Percentiles rank a stretch among this genome's conserved stretches.
phyloP scores from a whole-genome alignment of 2,329 filamentous ascomycete species.

The Fusarium domesticum region DNA sequence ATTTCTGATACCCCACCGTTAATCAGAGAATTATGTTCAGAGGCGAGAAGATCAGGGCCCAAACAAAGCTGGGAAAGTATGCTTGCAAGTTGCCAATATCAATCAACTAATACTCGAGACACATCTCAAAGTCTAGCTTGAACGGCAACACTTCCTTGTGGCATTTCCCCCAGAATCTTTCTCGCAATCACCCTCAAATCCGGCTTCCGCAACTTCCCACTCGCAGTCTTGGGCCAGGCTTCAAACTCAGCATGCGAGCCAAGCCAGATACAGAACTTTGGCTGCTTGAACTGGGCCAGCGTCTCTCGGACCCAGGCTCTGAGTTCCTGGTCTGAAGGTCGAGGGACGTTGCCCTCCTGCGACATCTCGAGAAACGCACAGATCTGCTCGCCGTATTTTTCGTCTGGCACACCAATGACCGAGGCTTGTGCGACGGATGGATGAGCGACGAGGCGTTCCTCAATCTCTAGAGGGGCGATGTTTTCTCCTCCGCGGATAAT shows the following conservation, averaged over 20 bases:
- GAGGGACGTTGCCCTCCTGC: background rate
- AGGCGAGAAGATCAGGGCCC: too few species aligned
- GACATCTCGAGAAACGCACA: conserved; percentile 61
- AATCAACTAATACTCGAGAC: too few species aligned
- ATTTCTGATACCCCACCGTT: too few species aligned
- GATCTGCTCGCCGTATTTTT: conserved; percentile 74
- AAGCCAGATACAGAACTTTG: background rate
- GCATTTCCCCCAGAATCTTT: background rate
- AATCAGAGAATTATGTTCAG: too few species aligned
- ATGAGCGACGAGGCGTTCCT: conserved; percentile 74
- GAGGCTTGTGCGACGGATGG: conserved; percentile 64
- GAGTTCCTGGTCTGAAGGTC: conserved; percentile 43
- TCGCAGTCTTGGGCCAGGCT: background rate
- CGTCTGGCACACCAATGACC: conserved; percentile 73
- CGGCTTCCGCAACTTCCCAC: background rate
- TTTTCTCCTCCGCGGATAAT: conserved; percentile 89
- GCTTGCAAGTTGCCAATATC: too few species aligned
- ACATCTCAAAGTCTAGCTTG: background rate
- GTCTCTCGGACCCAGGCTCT: conserved; percentile 53
- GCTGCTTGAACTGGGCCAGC: background rate
- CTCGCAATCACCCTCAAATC: background rate
- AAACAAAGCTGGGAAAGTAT: too few species aligned
- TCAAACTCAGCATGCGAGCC: background rate
- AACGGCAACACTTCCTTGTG: background rate
- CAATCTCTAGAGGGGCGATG: conserved; percentile 80